A percentile compares a stretch with the other conserved stretches of the same genome.
These are phyloP conservation scores for Cryptosporidium meleagridis DNA, from an alignment of 169 alveolate genomes.

Conservation along the genomic window DNA sequence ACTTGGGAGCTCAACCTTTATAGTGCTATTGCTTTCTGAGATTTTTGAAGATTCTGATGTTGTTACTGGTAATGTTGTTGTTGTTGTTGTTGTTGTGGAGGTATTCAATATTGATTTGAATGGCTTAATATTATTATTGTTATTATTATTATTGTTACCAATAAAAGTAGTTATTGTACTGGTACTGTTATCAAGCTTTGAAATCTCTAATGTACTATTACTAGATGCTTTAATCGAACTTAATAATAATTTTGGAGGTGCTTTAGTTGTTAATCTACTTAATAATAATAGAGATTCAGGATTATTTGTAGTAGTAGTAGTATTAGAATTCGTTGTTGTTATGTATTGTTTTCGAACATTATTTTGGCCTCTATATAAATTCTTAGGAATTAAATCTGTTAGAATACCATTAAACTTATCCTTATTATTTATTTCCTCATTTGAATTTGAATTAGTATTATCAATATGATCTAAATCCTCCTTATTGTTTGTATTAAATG, in stretches of 20 bases:
- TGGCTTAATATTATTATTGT: neutral
- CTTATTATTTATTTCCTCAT: neutral
- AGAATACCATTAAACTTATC: neutral
- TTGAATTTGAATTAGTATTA: neutral
- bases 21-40: neutral
- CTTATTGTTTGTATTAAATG: neutral
- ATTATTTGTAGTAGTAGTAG: neutral
- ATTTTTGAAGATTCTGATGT: neutral
- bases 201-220: slow-evolving; percentile 1
- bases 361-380: neutral
- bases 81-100: neutral
- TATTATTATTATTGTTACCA: neutral
- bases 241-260: neutral
- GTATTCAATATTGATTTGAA: neutral
- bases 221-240: neutral
- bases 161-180: slow-evolving; percentile 10
- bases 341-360: neutral
- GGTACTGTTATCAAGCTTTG: neutral
- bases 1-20: neutral
- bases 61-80: neutral
- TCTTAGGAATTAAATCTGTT: neutral
- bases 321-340: too few relatives aligned
- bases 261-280: slow-evolving; percentile 1
- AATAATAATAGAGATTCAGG: neutral
- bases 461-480: neutral